phyloP scores from a whole-genome alignment of 2,329 filamentous ascomycete genomes.

The Pyrenochaeta sp. region DNA sequence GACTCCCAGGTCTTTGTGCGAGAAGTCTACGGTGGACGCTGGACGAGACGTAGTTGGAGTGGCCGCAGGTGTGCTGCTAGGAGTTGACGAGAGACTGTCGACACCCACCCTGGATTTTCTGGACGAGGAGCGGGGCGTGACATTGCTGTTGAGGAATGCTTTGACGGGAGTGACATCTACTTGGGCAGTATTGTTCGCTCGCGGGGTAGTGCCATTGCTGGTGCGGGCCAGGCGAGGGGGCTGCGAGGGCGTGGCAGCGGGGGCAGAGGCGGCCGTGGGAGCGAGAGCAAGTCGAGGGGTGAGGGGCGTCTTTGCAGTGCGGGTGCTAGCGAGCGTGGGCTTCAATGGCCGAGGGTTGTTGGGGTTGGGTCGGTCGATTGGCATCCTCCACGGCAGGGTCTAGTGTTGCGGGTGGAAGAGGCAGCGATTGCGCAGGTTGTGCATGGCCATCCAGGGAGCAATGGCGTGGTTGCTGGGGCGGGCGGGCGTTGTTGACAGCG shows the following conservation, averaged over 20 bases:
- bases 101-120: slow-evolving; percentile 70
- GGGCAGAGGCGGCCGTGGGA: slow-evolving; percentile 29
- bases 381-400: slow-evolving; percentile 40
- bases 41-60: slow-evolving; percentile 48
- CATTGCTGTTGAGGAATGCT: slow-evolving; percentile 68
- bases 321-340: slow-evolving; percentile 72
- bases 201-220: slow-evolving; percentile 35
- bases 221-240: slow-evolving; percentile 34
- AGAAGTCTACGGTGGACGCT: slow-evolving; percentile 37
- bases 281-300: slow-evolving; percentile 65
- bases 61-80: slow-evolving; percentile 64
- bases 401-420: slow-evolving; percentile 19
- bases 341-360: slow-evolving; percentile 67
- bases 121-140: slow-evolving; percentile 80
- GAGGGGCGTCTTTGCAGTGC: slow-evolving; percentile 61
- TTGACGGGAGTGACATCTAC: slow-evolving; percentile 65
- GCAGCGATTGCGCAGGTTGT: slow-evolving; percentile 23
- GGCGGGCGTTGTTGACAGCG: slow-evolving; percentile 27
- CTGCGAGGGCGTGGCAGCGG: slow-evolving; percentile 40
- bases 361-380: slow-evolving; percentile 51
- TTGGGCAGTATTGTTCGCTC: slow-evolving; percentile 42
- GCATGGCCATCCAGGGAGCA: slow-evolving; percentile 41
- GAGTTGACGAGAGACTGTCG: slow-evolving; percentile 72
- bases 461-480: slow-evolving; percentile 34
- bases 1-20: slow-evolving; percentile 37